Evolutionary conservation across 163 green algal genomes (phyloP), one percentile per base, ranked within the genome.

Genomic region (Chlorella variabilis): DNA sequence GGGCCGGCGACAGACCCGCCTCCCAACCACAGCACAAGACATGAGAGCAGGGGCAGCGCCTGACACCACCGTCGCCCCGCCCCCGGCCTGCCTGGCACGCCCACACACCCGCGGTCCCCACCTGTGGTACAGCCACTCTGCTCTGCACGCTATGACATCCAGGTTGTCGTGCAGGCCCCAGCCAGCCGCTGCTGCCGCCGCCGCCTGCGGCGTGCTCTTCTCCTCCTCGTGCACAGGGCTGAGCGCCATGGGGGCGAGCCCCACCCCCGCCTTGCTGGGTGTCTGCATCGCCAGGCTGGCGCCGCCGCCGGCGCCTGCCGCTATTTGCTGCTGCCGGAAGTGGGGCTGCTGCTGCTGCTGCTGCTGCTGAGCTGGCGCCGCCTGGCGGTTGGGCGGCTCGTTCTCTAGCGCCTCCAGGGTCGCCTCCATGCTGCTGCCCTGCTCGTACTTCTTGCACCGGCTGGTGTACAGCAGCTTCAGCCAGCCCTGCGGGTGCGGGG

Each of bases 401-500:
- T 56, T 74, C n/a, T 83, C 77, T 4, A 83, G 38, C 0, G 65
- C 66, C 59, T 42, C 63, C 70, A 93, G 79, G 17, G 73, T 90
- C 3, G 41, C 79, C 51, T 87, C 78, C 38, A 90, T 85, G 15
- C 67, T 86, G 15, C 63, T 65, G 56, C 76, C 56, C 75, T 90
- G 86, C 39, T 87, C 86, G 49, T 90, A 88, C 75, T 88, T 86
- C 34, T 86, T 86, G 73, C 80, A 80, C 5, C 42, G 73, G 34
- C 38, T 38, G 42, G 80, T 82, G 85, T 98, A 97, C 80, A 98
- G 78, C 78, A 95, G 84, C 49, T 77, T 58, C 59, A 98, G 87
- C 95, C 95, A 98, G 34, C 71, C 36, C 76, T 96, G 88, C 18
- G 89, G 82, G 3, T 71, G 41, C 33, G 54, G 42, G 15, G 96